Conservation (phyloP, 371 early-diverging fungal species). For the Polyrhizophydium stewartii region DNA sequence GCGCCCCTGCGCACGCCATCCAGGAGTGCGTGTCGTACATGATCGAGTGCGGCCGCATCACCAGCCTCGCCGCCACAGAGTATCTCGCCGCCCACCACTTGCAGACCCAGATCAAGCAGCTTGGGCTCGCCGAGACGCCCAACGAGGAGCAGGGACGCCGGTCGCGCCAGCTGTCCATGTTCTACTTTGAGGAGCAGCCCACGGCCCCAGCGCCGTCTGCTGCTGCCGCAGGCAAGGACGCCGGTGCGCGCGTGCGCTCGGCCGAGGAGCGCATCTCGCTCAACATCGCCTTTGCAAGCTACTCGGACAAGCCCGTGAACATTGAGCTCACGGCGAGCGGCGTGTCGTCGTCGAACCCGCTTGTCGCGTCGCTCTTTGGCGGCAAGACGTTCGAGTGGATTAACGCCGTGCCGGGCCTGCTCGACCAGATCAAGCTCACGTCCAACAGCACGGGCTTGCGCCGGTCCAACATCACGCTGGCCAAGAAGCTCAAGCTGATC, state of each 20-base stretch:
- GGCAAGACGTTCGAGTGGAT: constrained; percentile 40
- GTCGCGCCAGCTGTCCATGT: constrained; percentile 35
- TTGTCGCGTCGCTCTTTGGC: constrained; percentile 35
- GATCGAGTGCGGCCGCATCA: constrained; percentile 58
- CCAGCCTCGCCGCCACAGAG: constrained; percentile 47
- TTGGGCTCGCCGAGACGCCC: constrained; percentile 2
- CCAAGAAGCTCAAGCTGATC: constrained; percentile 39
- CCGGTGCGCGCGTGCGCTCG: not conserved
- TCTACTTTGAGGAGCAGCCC: constrained; percentile 38
- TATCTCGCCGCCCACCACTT: constrained; percentile 48
- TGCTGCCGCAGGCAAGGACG: too few species aligned
- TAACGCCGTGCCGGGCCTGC: constrained; percentile 19
- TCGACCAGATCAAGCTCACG: constrained; percentile 33
- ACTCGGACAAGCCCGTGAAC: constrained; percentile 33
- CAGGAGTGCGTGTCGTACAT: constrained; percentile 58
- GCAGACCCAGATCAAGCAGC: constrained; percentile 17
- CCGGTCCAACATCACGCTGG: constrained; percentile 26
- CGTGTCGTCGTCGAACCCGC: not conserved
- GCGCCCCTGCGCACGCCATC: constrained; percentile 58
- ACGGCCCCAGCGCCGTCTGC: too few species aligned
- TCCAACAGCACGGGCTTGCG: constrained; percentile 7
- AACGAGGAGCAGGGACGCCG: not conserved
- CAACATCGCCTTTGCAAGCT: constrained; percentile 48
- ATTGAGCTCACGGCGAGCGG: constrained; percentile 12
- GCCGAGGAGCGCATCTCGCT: constrained; percentile 27